A percentile compares a stretch with the other conserved stretches of the same genome.
Evolutionary conservation across 768 basidiomycete species (phyloP).

Genomic region (Pleurotus djamor): DNA sequence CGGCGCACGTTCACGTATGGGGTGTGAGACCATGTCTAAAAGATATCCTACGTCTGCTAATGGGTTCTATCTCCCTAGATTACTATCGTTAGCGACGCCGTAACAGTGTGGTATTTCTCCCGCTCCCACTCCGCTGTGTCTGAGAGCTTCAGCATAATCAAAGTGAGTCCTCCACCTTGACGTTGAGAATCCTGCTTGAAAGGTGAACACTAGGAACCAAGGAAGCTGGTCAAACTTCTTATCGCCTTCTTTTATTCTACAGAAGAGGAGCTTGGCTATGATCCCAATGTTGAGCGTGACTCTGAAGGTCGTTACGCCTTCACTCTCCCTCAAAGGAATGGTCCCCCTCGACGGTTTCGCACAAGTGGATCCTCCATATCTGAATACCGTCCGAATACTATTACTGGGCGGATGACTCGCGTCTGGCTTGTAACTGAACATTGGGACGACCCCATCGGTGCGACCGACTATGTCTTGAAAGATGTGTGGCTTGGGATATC

Average conservation of each 20-base stretch:
- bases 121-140: constrained; percentile 16
- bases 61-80: constrained; percentile 6
- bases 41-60: neutral
- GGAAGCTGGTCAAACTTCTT: constrained; percentile 12
- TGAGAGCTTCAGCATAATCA: constrained; percentile 9
- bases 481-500: constrained; percentile 15
- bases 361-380: neutral
- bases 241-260: constrained; percentile 16
- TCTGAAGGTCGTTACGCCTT: neutral
- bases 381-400: neutral
- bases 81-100: constrained; percentile 10
- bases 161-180: neutral
- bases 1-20: constrained; percentile 19
- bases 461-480: constrained; percentile 9
- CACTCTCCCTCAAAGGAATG: neutral
- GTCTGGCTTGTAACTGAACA: constrained; percentile 10
- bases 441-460: neutral
- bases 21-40: constrained; percentile 8
- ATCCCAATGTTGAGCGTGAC: neutral
- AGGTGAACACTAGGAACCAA: constrained; percentile 9
- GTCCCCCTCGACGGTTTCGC: neutral
- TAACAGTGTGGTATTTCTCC: constrained; percentile 16
- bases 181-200: neutral
- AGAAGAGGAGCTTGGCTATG: constrained; percentile 14
- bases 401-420: constrained; percentile 10